phyloP scores from a whole-genome alignment of 495 filamentous ascomycete species.

The Neurospora africana region DNA sequence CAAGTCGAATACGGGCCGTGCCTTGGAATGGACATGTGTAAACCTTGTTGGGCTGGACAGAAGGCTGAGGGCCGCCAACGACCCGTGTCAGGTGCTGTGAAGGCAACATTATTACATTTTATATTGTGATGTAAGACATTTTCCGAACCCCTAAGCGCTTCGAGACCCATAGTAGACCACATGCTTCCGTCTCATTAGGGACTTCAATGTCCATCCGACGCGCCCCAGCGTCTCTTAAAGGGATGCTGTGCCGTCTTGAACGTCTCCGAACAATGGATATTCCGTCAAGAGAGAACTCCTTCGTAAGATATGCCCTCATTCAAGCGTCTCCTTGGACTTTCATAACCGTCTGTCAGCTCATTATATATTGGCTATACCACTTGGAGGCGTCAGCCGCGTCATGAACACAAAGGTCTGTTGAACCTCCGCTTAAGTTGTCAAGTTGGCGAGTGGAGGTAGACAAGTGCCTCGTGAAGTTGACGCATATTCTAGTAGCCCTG shows the following conservation, averaged over 20 bases:
- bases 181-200: neutral
- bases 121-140: neutral
- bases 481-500: constrained; percentile 12
- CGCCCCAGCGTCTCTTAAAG: neutral
- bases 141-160: neutral
- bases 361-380: neutral
- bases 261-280: neutral
- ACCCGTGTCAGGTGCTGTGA: neutral
- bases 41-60: neutral
- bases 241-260: neutral
- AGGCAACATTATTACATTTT: neutral
- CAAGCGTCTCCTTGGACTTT: neutral
- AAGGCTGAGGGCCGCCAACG: neutral
- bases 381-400: neutral
- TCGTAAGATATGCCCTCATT: neutral
- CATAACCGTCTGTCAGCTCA: neutral
- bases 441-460: neutral
- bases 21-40: neutral
- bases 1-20: neutral
- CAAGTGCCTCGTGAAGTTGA: neutral
- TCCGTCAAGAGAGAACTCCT: neutral
- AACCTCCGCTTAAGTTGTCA: neutral
- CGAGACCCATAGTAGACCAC: neutral
- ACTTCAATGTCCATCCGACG: neutral
- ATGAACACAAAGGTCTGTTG: neutral